Conservation (phyloP, 805 yeast species). For the Torulaspora quercuum region DNA sequence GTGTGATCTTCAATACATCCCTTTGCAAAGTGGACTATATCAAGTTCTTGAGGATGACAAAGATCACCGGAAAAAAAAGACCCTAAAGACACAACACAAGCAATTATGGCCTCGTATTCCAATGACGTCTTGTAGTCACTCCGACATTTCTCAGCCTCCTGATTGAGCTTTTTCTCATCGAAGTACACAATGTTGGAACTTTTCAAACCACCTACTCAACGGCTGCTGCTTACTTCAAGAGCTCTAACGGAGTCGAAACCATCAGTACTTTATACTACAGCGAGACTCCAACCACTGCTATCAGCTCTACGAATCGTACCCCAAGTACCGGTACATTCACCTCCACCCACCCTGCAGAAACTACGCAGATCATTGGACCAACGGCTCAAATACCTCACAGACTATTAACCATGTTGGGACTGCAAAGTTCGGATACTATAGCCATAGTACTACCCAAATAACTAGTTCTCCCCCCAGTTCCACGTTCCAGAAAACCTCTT, state of each 20-base stretch:
- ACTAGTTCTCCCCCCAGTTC: no score
- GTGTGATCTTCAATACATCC: conserved; percentile 14
- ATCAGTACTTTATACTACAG: conserved; percentile 13
- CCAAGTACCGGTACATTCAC: no score
- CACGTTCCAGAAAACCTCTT: no score
- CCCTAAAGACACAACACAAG: conserved; percentile 14
- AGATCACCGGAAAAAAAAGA: conserved; percentile 13
- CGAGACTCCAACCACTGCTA: conserved; percentile 15
- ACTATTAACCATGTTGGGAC: no score
- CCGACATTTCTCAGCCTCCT: conserved; percentile 9
- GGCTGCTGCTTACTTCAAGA: conserved; percentile 8
- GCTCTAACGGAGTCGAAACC: conserved; percentile 13
- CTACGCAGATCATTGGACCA: no score
- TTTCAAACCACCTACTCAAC: no score
- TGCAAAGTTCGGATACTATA: no score
- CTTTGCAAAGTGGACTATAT: conserved; percentile 15
- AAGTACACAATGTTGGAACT: conserved; percentile 15
- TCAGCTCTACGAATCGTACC: no score
- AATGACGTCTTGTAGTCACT: not conserved
- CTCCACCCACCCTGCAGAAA: no score
- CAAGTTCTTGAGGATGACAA: conserved; percentile 17
- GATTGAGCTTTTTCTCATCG: conserved; percentile 5
- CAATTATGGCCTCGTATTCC: conserved; percentile 13
- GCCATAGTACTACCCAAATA: no score
- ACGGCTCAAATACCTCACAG: no score